phyloP scores from a whole-genome alignment of 495 filamentous ascomycete genomes.

The Lasiosphaeriaceae sp. region DNA sequence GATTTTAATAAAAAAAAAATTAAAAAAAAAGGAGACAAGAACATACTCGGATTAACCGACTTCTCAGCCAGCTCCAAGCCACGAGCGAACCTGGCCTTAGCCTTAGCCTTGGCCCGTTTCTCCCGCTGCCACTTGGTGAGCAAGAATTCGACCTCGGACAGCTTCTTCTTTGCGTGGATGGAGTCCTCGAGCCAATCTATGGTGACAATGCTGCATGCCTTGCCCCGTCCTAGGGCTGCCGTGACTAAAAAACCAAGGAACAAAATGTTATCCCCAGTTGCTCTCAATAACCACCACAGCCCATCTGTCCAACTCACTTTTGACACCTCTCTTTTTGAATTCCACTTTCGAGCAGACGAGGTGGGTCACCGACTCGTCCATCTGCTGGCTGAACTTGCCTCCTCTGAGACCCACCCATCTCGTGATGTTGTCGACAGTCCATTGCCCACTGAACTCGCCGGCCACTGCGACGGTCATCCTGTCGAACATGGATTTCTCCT shows the following conservation, averaged over 20 bases:
- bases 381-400: constrained; percentile 17
- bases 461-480: constrained; percentile 25
- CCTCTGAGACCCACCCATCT: constrained; percentile 29
- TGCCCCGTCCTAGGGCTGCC: constrained; percentile 15
- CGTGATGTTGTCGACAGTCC: constrained; percentile 26
- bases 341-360: constrained; percentile 31
- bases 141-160: constrained; percentile 21
- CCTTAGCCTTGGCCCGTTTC: constrained; percentile 35
- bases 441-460: constrained; percentile 27
- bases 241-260: constrained; percentile 10
- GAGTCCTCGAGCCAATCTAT: constrained; percentile 42
- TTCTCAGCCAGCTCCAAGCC: constrained; percentile 41
- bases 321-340: constrained; percentile 18
- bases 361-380: constrained; percentile 32
- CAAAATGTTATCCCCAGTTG: background rate
- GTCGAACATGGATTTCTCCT: constrained; percentile 25
- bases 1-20: background rate
- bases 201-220: constrained; percentile 24
- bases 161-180: constrained; percentile 7
- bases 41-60: constrained; percentile 33
- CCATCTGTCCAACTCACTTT: constrained; percentile 4
- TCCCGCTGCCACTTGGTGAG: constrained; percentile 15
- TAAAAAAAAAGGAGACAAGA: background rate
- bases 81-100: constrained; percentile 33
- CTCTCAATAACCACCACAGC: too few species aligned